These are phyloP conservation scores for Calycina herbarum DNA, from an alignment of 2,329 filamentous ascomycete species.

Conservation along the genomic window DNA sequence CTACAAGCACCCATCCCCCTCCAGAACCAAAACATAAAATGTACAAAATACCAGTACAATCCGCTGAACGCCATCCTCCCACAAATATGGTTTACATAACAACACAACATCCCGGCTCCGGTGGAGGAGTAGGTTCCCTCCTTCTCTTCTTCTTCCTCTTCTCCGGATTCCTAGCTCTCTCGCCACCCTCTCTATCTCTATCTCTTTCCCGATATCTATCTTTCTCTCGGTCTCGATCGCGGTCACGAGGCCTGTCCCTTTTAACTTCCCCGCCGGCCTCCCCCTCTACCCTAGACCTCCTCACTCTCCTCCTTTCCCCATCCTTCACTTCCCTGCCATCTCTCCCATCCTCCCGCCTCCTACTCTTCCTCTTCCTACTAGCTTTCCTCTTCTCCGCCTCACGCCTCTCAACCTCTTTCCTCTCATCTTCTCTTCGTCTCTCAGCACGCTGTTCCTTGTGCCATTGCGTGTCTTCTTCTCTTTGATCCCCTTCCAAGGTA, in stretches of 20 bases:
- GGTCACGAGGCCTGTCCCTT: neutral
- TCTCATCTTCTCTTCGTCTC: neutral
- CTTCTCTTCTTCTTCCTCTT: neutral
- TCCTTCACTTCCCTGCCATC: neutral
- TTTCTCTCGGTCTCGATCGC: neutral
- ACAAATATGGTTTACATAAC: neutral
- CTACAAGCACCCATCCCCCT: neutral
- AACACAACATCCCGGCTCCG: neutral
- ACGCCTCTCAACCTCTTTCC: neutral
- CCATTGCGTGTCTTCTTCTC: neutral
- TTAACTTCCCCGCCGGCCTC: neutral
- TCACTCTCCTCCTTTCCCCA: neutral
- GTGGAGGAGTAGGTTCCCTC: neutral
- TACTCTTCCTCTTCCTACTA: neutral
- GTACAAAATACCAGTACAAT: neutral
- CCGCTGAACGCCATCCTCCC: neutral
- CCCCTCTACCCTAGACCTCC: neutral
- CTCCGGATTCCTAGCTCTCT: neutral
- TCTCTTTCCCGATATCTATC: neutral
- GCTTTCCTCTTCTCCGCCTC: neutral
- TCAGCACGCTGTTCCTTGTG: neutral
- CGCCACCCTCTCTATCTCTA: neutral
- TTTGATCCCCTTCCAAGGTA: neutral
- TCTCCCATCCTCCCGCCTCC: neutral
- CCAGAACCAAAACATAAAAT: neutral